Evolutionary conservation across 139 green algal species (phyloP), one percentile per base, ranked within the genome.

Genomic region (Chlorella sp.): DNA sequence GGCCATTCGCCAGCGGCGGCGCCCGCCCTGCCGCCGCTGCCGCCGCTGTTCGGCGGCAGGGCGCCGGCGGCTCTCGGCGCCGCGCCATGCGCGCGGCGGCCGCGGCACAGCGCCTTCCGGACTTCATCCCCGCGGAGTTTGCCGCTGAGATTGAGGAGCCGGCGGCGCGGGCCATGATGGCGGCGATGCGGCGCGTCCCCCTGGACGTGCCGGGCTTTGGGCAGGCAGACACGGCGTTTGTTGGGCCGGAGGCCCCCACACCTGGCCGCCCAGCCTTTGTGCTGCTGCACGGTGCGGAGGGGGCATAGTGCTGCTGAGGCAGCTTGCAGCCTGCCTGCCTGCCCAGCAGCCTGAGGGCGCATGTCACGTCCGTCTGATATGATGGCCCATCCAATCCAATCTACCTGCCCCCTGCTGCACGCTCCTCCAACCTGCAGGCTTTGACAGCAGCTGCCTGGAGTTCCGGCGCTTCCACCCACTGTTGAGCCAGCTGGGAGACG

Each of bases 381-480:
- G 44, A 7, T 55, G 44, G 7, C 44, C 11, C 11, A 11, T 11
- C 7, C 7, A 7, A 21, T 60, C 51, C 11, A 9, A 23, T 60
- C 51, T 21, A 60, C 12, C 44, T 55, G 44, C 7, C n/a, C n/a
- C 51, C 51, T 60, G 51, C 51, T 60, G 51, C 51, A 7, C 11
- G 7, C 44, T 17, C 51, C 21, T 20, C 11, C 12, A 20, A 60
- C 51, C 44, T 51, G 51, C 51, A 60, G 51, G 51, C 51, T 60
- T 99, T 82, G 96, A 99, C 84, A 88, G 74, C 76, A 90, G 76
- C 55, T 93, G 87, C 80, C 86, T 99, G 30, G 97, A 99, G 89
- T 98, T 96, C 78, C 88, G 97, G 12, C 84, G 95, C 17, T 86
- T 99, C 36, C 83, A 92, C 74, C 95, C 95, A 0, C 84, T 95